Conservation (phyloP, 1,284 basidiomycete genomes). For the Sporisorium reilianum region DNA sequence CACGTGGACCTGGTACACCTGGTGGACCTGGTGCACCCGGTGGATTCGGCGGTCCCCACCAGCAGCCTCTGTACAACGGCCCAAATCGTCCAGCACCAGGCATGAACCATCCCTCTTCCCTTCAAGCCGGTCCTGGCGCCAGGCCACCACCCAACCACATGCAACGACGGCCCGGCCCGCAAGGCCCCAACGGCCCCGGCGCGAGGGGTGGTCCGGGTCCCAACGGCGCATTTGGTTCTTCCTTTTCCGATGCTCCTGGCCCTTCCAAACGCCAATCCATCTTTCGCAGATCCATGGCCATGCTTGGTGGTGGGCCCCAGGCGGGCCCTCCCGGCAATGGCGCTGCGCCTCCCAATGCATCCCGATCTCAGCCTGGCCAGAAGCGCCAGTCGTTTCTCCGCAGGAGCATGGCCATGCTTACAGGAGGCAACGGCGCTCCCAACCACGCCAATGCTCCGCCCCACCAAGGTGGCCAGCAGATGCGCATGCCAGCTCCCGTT, state of each 20-base stretch:
- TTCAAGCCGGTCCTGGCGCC: slow-evolving; percentile 21
- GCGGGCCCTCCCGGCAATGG: slow-evolving; percentile 17
- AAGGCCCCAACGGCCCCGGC: slow-evolving; percentile 7
- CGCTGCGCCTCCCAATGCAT: slow-evolving; percentile 10
- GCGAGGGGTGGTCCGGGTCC: slow-evolving; percentile 24
- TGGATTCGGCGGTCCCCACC: slow-evolving; percentile 9
- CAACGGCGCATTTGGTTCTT: slow-evolving; percentile 31
- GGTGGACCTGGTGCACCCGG: slow-evolving; percentile 10
- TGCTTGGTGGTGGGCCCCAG: slow-evolving; percentile 39
- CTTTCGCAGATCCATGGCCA: slow-evolving; percentile 56
- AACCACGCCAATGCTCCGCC: slow-evolving; percentile 9
- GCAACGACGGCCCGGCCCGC: slow-evolving; percentile 20
- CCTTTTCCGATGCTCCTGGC: slow-evolving; percentile 47
- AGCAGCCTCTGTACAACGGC: slow-evolving; percentile 10
- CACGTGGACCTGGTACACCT: slow-evolving; percentile 14
- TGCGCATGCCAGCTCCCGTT: slow-evolving; percentile 30
- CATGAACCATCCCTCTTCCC: slow-evolving; percentile 21
- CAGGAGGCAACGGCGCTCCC: slow-evolving; percentile 19
- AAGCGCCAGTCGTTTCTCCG: slow-evolving; percentile 55
- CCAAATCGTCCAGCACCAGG: slow-evolving; percentile 10
- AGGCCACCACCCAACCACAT: slow-evolving; percentile 23
- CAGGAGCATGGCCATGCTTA: slow-evolving; percentile 57
- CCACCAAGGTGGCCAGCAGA: slow-evolving; percentile 23
- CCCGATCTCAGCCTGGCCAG: slow-evolving; percentile 14
- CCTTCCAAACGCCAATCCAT: slow-evolving; percentile 47